Evolutionary conservation across 2,329 filamentous ascomycete species (phyloP).

Genomic region (Ophiostoma quercus): DNA sequence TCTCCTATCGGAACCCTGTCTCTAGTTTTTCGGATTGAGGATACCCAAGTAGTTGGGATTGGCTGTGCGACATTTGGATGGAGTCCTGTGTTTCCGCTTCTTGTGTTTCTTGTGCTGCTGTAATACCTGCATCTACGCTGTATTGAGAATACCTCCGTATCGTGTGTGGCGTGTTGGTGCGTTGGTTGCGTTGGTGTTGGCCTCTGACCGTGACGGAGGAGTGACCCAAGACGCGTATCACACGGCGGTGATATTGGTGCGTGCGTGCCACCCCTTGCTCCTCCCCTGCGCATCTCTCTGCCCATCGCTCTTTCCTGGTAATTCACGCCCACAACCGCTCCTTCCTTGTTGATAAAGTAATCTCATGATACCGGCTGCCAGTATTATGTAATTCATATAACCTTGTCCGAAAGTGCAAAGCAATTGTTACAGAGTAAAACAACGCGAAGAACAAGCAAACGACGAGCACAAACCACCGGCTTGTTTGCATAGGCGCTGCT

Average conservation of each 20-base stretch:
- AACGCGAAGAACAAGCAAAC: neutral
- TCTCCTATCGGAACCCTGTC: neutral
- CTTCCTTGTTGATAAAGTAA: neutral
- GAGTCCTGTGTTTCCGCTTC: neutral
- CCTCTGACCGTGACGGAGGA: neutral
- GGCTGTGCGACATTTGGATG: conserved; percentile 11
- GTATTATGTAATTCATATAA: neutral
- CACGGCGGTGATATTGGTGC: neutral
- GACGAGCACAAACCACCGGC: neutral
- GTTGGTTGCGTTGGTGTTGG: neutral
- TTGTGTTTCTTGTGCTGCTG: neutral
- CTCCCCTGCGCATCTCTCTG: neutral
- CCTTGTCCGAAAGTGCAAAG: too few species aligned
- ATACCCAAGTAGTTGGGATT: conserved; percentile 12
- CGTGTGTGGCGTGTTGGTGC: conserved; percentile 10
- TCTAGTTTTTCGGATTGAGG: neutral
- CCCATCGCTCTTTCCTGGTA: conserved; percentile 2
- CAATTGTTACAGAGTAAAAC: neutral
- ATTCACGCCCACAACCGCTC: neutral
- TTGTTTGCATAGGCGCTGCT: neutral
- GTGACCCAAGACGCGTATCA: neutral
- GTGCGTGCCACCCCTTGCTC: conserved; percentile 2
- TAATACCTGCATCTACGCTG: neutral
- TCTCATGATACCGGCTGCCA: neutral
- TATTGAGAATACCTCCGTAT: neutral